phyloP scores from a whole-genome alignment of 257 asterid genomes.

The Solanum dulcamara region DNA sequence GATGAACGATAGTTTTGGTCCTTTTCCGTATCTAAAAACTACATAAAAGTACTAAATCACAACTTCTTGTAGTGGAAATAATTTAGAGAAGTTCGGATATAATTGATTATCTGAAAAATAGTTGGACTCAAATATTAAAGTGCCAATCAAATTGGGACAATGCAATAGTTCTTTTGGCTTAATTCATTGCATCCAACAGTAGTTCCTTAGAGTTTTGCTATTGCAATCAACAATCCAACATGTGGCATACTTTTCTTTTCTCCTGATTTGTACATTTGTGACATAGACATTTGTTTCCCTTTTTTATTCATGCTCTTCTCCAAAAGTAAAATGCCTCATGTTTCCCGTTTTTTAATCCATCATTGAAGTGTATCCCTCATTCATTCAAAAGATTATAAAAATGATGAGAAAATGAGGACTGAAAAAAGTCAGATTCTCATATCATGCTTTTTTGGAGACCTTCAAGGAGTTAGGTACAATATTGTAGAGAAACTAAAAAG shows the following conservation, averaged over 20 bases:
- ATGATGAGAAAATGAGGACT: not conserved
- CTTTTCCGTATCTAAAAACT: not conserved
- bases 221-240: not conserved
- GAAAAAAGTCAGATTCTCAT: not conserved
- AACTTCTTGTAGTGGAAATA: not conserved
- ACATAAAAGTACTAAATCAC: not conserved
- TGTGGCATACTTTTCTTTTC: not conserved
- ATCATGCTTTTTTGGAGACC: not conserved
- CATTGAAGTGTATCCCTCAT: not conserved
- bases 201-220: not conserved
- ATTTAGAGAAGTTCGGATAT: not conserved
- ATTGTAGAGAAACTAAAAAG: not conserved
- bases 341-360: not conserved
- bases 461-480: not conserved
- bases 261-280: too few relatives aligned
- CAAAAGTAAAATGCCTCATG: not conserved
- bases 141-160: not conserved
- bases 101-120: constrained; percentile 9
- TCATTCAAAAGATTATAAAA: not conserved
- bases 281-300: not conserved
- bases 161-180: not conserved
- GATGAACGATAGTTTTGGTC: too few relatives aligned
- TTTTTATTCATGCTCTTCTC: not conserved
- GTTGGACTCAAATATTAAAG: constrained; percentile 3
- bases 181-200: not conserved